A percentile compares a stretch with the other conserved stretches of the same genome.
phyloP scores from a whole-genome alignment of 2,329 filamentous ascomycete genomes.

The Samsoniella hepiali region DNA sequence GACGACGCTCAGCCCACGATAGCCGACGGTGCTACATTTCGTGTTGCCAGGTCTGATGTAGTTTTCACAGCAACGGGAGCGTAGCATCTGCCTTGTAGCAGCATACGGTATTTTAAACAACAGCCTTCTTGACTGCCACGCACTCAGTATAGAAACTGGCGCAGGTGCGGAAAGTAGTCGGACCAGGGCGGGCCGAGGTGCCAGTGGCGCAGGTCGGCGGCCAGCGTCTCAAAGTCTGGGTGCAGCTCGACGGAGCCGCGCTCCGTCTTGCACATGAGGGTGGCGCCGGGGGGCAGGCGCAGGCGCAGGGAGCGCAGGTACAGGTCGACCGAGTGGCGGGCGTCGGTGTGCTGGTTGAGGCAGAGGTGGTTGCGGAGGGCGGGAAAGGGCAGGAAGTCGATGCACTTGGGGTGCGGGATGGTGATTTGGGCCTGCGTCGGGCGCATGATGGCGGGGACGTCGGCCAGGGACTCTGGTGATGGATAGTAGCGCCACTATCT shows the following conservation, averaged over 20 bases:
- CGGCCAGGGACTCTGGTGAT: slow-evolving; percentile 7
- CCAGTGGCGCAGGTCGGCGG: slow-evolving; percentile 27
- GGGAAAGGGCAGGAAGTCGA: slow-evolving; percentile 22
- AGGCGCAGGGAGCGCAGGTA: slow-evolving; percentile 21
- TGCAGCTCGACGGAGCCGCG: slow-evolving; percentile 22
- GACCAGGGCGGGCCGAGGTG: slow-evolving; percentile 24
- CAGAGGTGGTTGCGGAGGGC: slow-evolving; percentile 21
- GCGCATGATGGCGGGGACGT: slow-evolving; percentile 18
- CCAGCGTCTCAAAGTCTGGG: slow-evolving; percentile 25
- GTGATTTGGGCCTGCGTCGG: slow-evolving; percentile 20
- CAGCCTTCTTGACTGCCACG: no score
- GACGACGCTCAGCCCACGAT: no score
- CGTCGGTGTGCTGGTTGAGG: slow-evolving; percentile 16
- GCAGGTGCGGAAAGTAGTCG: slow-evolving; percentile 25
- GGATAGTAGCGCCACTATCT: slow-evolving; percentile 20
- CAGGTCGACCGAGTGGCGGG: slow-evolving; percentile 16
- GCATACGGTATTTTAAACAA: no score
- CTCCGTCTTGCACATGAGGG: slow-evolving; percentile 20
- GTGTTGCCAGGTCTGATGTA: no score
- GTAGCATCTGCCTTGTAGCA: no score
- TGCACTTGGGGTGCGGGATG: slow-evolving; percentile 17
- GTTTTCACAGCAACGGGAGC: no score
- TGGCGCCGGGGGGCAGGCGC: slow-evolving; percentile 21
- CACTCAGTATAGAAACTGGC: slow-evolving; percentile 1
- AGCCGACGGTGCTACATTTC: no score